Base-by-base conservation (phyloP, 164 flowering plant species). In the Vitis cinerea region DNA sequence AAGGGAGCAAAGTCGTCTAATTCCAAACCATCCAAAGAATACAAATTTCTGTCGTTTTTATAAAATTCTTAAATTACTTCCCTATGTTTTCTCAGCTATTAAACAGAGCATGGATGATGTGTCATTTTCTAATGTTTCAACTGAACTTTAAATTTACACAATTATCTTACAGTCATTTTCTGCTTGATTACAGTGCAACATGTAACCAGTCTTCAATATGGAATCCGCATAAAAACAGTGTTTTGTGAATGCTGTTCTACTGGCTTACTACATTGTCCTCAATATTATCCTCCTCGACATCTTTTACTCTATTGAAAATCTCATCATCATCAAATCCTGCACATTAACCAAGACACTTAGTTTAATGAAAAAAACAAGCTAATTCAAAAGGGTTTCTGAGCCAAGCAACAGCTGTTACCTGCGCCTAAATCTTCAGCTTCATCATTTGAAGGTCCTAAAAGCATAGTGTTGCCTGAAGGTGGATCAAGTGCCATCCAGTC, bases 291-390 rank as follows among this genome's bases (percentile, higher is more conserved):
- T 76, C 87, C 51, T 77, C 83, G 19, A 59, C 66, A 23, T 85
- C 82, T 76, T 76, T 75, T 62, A 66, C 50, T 59, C 77, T 77
- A 59, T 70, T 59, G 30, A 79, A 79, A 63, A 87, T 82, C 73
- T 88, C 92, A 69, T 54, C 64, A 75, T 90, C 89, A 80, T 85
- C 75, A 68, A 90, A 90, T 10, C 88, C 95, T 90, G 88, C 75
- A 73, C 17, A 60, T 29, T 49, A 23, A 66, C 23, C 27, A 53
- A 59, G 17, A 67, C 9, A 13, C 12, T 54, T 47, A 61, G 11
- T 50, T 67, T n/a, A 57, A 57, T 48, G 10, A 11, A 47, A 30
- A 54, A 58, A 61, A 31, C 2, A 10, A 55, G 30, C 10, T 14
- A 51, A 8, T 8, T 17, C 2, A 31, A 9, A 9, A 19, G 50